Evolutionary conservation across 805 yeast species (phyloP), one percentile per base, ranked within the genome.

Genomic region (Kodamaea hsintzibuensis): DNA sequence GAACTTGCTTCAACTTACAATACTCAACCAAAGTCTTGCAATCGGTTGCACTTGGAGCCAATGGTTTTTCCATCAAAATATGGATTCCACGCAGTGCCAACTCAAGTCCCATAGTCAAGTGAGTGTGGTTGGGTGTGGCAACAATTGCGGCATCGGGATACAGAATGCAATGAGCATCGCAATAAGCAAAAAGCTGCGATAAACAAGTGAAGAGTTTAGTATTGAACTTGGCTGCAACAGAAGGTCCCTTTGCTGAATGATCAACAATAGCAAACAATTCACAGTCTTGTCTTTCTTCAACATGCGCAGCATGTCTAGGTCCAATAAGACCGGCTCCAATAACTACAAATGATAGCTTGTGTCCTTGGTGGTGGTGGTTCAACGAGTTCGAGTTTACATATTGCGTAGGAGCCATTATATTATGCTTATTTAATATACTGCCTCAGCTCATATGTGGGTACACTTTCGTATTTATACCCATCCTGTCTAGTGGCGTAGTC

Each of bases 251-350:
- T 1, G 69, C 61, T 4, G 65, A 61, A 30, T 70, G 75, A 53
- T 74, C 78, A 17, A 73, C 65, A 2, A 73, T 66, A 14, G 72
- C 76, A 57, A 72, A 64, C 10, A 73, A 55, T 10, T 58, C 61
- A 35, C 71, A 62, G 35, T 65, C 66, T 1, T 62, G 54, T 40
- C 70, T 57, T 18, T 60, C 57, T 8, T 51, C 42, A 8, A 73
- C 59, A 53, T 73, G 78, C 27, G 64, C 62, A 10, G 76, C 76
- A 57, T 73, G 78, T 47, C 78, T 63, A 4, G 78, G 77, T 8
- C 78, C 78, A 17, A 73, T 73, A 22, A 73, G 58, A 4, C 78
- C 77, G 7, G 75, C 76, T 0, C 78, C 77, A 25, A 71, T 64
- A 12, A 70, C 67, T 16, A 71, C 60, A 40, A 70, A 57, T n/a